Percentiles rank a stretch among this genome's conserved stretches.
phyloP scores from a whole-genome alignment of 352 stramenopile species.

The Discostella stelligera region DNA sequence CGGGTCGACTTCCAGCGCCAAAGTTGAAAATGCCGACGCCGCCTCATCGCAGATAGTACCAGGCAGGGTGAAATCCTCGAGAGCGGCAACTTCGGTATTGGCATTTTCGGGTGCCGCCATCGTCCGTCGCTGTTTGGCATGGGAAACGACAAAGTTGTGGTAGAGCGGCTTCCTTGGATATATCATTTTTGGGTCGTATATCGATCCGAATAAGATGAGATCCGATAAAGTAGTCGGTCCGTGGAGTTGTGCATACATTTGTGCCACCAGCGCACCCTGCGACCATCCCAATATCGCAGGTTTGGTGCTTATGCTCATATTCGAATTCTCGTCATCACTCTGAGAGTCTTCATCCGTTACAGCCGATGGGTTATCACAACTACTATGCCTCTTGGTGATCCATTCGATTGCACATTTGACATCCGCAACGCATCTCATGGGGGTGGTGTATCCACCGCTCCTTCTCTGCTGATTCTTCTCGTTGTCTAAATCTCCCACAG shows the following conservation, averaged over 20 bases:
- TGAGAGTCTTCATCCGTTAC: conserved; percentile 16
- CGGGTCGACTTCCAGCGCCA: conserved; percentile 67
- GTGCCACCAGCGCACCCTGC: conserved; percentile 78
- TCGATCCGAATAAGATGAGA: conserved; percentile 76
- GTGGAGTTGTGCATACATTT: conserved; percentile 69
- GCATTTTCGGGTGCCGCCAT: conserved; percentile 25
- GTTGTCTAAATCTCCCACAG: too few species aligned
- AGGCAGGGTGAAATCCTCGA: conserved; percentile 82
- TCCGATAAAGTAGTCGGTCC: conserved; percentile 53
- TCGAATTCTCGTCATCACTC: conserved; percentile 11
- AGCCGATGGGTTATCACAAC: background rate
- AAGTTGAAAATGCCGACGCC: conserved; percentile 60
- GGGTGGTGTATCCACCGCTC: conserved; percentile 51
- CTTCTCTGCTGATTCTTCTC: background rate
- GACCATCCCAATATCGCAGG: conserved; percentile 73
- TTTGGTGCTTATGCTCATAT: conserved; percentile 16
- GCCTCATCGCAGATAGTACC: conserved; percentile 72
- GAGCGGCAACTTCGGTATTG: conserved; percentile 60
- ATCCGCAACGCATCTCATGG: conserved; percentile 69
- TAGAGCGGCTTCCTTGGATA: conserved; percentile 64
- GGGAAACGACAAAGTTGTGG: conserved; percentile 24
- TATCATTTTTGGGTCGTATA: conserved; percentile 76
- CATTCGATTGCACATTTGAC: conserved; percentile 70
- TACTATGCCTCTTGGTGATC: conserved; percentile 54
- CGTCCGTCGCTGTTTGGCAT: conserved; percentile 13